Base-by-base conservation (phyloP, 2,329 filamentous ascomycete genomes). In the Metarhizium guizhouense region DNA sequence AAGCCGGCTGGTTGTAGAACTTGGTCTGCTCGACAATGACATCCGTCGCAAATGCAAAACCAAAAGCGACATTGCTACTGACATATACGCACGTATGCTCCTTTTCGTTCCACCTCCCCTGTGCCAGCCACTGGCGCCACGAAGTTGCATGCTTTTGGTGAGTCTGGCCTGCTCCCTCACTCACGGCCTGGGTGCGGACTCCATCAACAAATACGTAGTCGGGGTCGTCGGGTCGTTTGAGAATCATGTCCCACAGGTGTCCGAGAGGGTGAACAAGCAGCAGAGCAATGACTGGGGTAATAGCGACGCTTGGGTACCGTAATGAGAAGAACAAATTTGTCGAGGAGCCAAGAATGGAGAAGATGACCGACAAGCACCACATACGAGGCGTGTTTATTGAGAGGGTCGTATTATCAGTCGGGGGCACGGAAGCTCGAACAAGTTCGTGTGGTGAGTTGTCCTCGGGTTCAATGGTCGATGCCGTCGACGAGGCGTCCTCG, bases 51-150 rank as follows among this genome's bases (percentile, higher is more conserved):
- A 94, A 94, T 30, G 90, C 89, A 70, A 94, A 94, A 2, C 89
- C 90, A 67, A 94, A 94, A 20, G 89, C 90, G 47, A 94, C 88
- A 66, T 94, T 94, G 72, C 88, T 93, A 75, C 87, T 90, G 63
- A 94, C 90, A 63, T 94, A 94, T 53, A 94, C 88, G 66, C 89
- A 94, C 47, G 86, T 88, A 69, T 94, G 90, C 68, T 94, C 89
- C 68, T 94, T 94, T 67, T 91, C 86, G 66, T 94, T 94, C 90
- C 90, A 94, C 40, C 75, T 78, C 3, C 89, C 89, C 70, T 93
- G 89, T 1, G 84, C 85, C 32, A 93, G 75, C 88, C 89, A 94
- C 40, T 87, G 74, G 50, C 88, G 82, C 56, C 85, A 66, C 4
- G 78, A 76, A 36, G 68, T 66, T 18, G 70, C 61, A 36, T 63